Evolutionary conservation across 768 basidiomycete genomes (phyloP).

Genomic region (Boletus rex-veris): DNA sequence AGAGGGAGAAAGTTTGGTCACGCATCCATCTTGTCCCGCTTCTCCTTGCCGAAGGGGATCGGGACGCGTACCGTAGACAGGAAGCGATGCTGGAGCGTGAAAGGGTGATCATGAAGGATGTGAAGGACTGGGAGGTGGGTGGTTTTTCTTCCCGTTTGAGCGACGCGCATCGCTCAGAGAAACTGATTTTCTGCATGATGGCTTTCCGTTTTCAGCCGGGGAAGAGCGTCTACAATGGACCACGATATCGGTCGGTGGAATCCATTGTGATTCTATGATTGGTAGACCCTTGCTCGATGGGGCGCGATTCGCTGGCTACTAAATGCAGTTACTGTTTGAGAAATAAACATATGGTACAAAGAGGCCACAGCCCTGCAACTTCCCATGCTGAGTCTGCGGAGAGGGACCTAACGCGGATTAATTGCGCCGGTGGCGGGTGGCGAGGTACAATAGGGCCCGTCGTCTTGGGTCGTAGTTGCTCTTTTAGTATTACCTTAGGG

Average conservation of each 20-base stretch:
- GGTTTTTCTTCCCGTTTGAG: conserved; percentile 13
- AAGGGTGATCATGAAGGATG: conserved; percentile 91
- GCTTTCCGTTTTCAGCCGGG: conserved; percentile 53
- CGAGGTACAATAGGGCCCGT: conserved; percentile 29
- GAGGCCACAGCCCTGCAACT: conserved; percentile 20
- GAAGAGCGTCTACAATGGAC: conserved; percentile 81
- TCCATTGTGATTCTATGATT: conserved; percentile 58
- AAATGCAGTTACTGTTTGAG: conserved; percentile 4
- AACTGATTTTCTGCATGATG: conserved; percentile 11
- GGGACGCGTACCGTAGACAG: conserved; percentile 79
- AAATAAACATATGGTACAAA: conserved; percentile 11
- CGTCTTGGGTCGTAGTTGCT: conserved; percentile 10
- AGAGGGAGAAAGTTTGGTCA: conserved; percentile 92
- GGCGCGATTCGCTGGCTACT: conserved; percentile 7
- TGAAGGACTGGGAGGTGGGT: conserved; percentile 91
- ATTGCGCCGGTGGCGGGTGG: conserved; percentile 33
- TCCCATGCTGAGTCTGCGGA: background rate
- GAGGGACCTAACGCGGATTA: conserved; percentile 13
- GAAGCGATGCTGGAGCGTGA: conserved; percentile 78
- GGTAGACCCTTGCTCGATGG: conserved; percentile 4
- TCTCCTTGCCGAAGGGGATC: conserved; percentile 90
- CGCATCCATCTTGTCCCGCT: conserved; percentile 92
- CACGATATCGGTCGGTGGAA: conserved; percentile 59
- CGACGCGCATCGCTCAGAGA: conserved; percentile 19
- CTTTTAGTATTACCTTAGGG: conserved; percentile 11